Percentiles rank a stretch among this genome's conserved stretches.
Evolutionary conservation across 805 yeast species (phyloP).

Genomic region (Torulaspora gathmanii): DNA sequence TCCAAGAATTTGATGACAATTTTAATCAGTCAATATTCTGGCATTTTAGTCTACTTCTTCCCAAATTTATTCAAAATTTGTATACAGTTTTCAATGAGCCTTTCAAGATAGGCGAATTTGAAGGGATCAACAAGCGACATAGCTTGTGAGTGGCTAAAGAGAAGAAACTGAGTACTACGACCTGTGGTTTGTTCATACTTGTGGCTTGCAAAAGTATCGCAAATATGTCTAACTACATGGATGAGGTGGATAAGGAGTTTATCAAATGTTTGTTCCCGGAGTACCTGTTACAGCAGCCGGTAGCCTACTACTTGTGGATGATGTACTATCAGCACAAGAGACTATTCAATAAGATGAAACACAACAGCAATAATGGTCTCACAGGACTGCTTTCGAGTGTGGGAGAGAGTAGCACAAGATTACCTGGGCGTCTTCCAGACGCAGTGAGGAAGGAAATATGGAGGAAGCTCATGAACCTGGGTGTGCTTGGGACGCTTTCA

Average conservation of each 20-base stretch:
- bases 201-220: background rate
- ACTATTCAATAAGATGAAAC: slow-evolving; percentile 24
- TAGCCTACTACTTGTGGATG: slow-evolving; percentile 29
- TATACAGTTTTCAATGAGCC: too few relatives aligned
- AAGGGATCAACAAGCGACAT: background rate
- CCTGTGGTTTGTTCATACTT: background rate
- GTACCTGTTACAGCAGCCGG: slow-evolving; percentile 33
- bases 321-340: slow-evolving; percentile 27
- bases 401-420: slow-evolving; percentile 3
- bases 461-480: slow-evolving; percentile 30
- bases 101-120: background rate
- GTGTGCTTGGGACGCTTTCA: slow-evolving; percentile 34
- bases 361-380: slow-evolving; percentile 5
- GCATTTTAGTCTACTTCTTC: too few relatives aligned
- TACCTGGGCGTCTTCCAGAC: slow-evolving; percentile 14
- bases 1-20: too few relatives aligned
- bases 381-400: slow-evolving; percentile 2
- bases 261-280: slow-evolving; percentile 29
- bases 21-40: too few relatives aligned
- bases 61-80: too few relatives aligned
- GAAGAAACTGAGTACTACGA: background rate
- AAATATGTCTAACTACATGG: slow-evolving; percentile 25
- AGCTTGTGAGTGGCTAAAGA: background rate
- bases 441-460: slow-evolving; percentile 31
- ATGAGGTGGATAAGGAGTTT: slow-evolving; percentile 27